Conservation (phyloP, 2,329 filamentous ascomycete genomes). For the Davidsoniella virescens region DNA sequence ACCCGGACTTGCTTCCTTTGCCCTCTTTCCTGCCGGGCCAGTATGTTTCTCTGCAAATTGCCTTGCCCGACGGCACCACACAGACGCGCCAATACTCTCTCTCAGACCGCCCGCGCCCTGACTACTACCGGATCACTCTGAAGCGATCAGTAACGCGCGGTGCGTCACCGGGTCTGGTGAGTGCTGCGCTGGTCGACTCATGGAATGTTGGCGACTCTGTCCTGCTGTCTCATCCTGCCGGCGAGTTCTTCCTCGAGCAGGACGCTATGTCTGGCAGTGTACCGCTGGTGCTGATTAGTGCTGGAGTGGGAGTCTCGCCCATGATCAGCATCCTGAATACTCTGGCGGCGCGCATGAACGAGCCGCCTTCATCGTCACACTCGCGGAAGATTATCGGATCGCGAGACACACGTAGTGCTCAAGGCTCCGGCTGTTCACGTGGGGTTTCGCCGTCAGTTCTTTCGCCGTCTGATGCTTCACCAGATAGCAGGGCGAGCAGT, state of each 20-base stretch:
- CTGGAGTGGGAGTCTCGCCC: slow-evolving; percentile 52
- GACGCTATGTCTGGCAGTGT: slow-evolving; percentile 22
- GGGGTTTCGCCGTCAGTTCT: neutral
- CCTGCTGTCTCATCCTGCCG: slow-evolving; percentile 37
- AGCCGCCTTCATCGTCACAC: slow-evolving; percentile 1
- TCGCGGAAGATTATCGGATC: neutral
- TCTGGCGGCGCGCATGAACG: slow-evolving; percentile 19
- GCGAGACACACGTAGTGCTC: neutral
- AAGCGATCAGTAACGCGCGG: slow-evolving; percentile 42
- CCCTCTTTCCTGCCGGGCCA: slow-evolving; percentile 53
- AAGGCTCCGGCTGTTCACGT: neutral
- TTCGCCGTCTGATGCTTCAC: neutral
- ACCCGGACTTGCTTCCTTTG: slow-evolving; percentile 30
- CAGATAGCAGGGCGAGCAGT: neutral
- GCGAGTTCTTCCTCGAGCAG: slow-evolving; percentile 46
- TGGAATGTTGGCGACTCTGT: slow-evolving; percentile 35
- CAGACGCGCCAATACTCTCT: slow-evolving; percentile 66
- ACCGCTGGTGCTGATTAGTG: slow-evolving; percentile 50
- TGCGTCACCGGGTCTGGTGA: slow-evolving; percentile 31
- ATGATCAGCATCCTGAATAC: slow-evolving; percentile 49
- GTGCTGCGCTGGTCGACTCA: slow-evolving; percentile 33
- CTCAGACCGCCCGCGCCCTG: slow-evolving; percentile 35
- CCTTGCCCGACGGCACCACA: slow-evolving; percentile 42
- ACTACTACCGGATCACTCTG: slow-evolving; percentile 56
- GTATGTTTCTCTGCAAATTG: slow-evolving; percentile 51